Conservation (phyloP, 768 basidiomycete genomes). For the Hemileccinum impolitum region DNA sequence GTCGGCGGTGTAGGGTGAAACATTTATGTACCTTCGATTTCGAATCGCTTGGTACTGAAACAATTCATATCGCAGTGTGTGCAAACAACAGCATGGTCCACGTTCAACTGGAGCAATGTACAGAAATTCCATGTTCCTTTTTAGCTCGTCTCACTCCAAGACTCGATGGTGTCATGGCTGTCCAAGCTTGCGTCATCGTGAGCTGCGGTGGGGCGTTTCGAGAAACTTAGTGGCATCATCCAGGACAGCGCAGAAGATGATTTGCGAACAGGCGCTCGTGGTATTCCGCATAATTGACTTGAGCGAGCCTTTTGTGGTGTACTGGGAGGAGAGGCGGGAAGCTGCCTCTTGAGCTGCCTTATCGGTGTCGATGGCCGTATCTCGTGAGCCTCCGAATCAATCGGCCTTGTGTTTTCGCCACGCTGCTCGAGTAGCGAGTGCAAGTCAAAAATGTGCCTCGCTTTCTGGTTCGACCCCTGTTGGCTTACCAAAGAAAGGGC, state of each 20-base stretch:
- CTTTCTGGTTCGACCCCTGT: slow-evolving; percentile 1
- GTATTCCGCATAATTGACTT: slow-evolving; percentile 8
- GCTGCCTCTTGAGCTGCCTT: slow-evolving; percentile 9
- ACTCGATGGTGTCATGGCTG: slow-evolving; percentile 37
- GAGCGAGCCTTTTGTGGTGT: slow-evolving; percentile 26
- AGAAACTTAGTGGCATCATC: slow-evolving; percentile 21
- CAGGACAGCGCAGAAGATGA: slow-evolving; percentile 26
- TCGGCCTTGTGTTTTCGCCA: neutral
- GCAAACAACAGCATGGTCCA: slow-evolving; percentile 16
- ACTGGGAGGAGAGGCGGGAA: slow-evolving; percentile 16
- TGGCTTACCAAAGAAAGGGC: slow-evolving; percentile 17
- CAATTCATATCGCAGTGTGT: neutral
- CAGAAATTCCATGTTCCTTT: neutral
- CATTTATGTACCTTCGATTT: neutral
- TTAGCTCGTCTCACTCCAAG: slow-evolving; percentile 28
- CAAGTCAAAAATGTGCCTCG: slow-evolving; percentile 2
- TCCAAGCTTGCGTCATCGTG: slow-evolving; percentile 6
- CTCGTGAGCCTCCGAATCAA: neutral
- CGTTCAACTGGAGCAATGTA: slow-evolving; percentile 5
- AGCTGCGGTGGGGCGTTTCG: slow-evolving; percentile 4
- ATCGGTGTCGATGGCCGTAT: slow-evolving; percentile 19
- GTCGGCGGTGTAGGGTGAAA: neutral
- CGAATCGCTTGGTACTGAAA: neutral
- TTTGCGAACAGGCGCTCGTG: slow-evolving; percentile 14
- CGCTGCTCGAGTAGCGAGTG: slow-evolving; percentile 11